Conservation (phyloP, 1,284 basidiomycete species). For the Schizophyllum amplum region DNA sequence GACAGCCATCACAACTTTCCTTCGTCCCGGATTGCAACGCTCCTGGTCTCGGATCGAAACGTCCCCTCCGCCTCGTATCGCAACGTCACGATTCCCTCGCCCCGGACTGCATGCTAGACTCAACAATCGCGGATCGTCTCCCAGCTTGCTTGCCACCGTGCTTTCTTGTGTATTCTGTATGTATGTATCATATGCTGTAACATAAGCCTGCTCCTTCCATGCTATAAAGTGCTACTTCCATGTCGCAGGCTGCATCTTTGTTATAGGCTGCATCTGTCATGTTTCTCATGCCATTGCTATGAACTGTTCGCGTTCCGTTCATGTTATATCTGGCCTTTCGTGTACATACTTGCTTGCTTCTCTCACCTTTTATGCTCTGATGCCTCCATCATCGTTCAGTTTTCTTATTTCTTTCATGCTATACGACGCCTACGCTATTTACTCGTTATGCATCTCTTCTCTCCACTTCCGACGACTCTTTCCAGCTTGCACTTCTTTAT, state of each 20-base stretch:
- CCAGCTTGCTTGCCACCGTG: not conserved
- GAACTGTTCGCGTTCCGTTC: not conserved
- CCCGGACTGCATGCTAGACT: not conserved
- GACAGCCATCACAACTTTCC: too few relatives aligned
- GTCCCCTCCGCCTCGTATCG: too few relatives aligned
- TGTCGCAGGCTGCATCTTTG: too few relatives aligned
- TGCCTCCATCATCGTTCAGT: not conserved
- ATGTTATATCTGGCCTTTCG: not conserved
- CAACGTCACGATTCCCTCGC: too few relatives aligned
- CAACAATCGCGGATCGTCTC: not conserved
- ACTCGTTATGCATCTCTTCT: too few relatives aligned
- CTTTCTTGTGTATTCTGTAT: not conserved
- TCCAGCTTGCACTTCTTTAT: too few relatives aligned
- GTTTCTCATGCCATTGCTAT: not conserved
- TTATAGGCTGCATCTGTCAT: too few relatives aligned
- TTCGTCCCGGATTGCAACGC: too few relatives aligned
- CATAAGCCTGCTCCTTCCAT: not conserved
- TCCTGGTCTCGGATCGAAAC: too few relatives aligned
- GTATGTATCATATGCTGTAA: not conserved
- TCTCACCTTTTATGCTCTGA: not conserved
- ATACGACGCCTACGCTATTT: too few relatives aligned
- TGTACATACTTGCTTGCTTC: not conserved
- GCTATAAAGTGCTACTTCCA: not conserved
- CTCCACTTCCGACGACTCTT: too few relatives aligned
- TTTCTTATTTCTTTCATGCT: not conserved